Percentiles rank a stretch among this genome's conserved stretches.
These are phyloP conservation scores for Gastrolobium villosum DNA, from an alignment of 306 rosid species.

Conservation along the genomic window DNA sequence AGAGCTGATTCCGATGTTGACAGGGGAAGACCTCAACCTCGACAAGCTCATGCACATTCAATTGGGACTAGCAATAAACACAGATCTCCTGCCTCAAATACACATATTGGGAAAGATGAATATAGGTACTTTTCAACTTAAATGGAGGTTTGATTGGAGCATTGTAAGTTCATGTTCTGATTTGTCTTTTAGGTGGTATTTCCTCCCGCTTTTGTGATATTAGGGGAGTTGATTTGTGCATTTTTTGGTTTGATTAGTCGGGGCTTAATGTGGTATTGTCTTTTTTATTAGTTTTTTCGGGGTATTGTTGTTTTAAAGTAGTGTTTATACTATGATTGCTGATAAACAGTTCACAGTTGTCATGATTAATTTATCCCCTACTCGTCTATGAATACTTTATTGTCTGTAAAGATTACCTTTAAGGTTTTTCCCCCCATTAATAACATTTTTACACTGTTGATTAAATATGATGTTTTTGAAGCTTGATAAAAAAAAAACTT, in stretches of 20 bases:
- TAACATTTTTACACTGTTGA: neutral
- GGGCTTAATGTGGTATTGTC: no score
- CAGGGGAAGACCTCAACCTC: slow-evolving; percentile 80
- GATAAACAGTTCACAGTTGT: slow-evolving; percentile 23
- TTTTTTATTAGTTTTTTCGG: neutral
- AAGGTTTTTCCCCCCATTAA: neutral
- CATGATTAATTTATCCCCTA: neutral
- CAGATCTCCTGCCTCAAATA: slow-evolving; percentile 71
- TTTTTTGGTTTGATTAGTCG: neutral
- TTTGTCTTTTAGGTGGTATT: slow-evolving; percentile 20
- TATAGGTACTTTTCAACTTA: slow-evolving; percentile 61
- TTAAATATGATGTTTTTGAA: neutral
- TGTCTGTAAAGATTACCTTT: slow-evolving; percentile 12
- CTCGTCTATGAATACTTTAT: slow-evolving; percentile 13
- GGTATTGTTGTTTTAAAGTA: slow-evolving; percentile 17
- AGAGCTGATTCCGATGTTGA: slow-evolving; percentile 79
- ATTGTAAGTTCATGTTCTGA: neutral
- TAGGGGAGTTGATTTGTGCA: slow-evolving; percentile 18
- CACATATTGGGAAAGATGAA: slow-evolving; percentile 73
- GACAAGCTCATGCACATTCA: slow-evolving; percentile 71
- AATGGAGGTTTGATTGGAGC: slow-evolving; percentile 34
- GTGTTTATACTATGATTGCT: slow-evolving; percentile 27
- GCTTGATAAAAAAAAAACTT: neutral
- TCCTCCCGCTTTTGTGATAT: neutral
- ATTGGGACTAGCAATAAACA: slow-evolving; percentile 63